Conservation (phyloP, 768 basidiomycete genomes). For the Suillus variegatus region DNA sequence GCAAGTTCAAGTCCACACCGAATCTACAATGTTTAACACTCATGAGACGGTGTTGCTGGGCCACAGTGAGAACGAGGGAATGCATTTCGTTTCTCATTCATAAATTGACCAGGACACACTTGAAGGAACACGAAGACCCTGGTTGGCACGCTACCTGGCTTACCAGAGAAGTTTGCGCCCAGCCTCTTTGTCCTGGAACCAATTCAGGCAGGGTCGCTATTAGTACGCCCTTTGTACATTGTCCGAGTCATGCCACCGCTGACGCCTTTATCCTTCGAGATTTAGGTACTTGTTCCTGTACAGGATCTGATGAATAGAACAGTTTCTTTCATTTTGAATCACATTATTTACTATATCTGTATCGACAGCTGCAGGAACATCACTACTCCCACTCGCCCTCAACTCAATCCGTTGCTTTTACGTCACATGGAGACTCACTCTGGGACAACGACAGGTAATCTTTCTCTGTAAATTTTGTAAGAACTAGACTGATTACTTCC, state of each 20-base stretch:
- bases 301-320: background rate
- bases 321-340: background rate
- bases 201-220: background rate
- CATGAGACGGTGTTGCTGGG: background rate
- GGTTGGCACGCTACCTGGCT: background rate
- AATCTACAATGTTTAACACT: no score
- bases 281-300: background rate
- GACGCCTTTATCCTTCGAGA: background rate
- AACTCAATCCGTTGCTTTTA: background rate
- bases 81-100: background rate
- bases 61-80: background rate
- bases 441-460: background rate
- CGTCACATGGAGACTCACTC: background rate
- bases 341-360: no score
- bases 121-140: background rate
- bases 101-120: background rate
- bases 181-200: background rate
- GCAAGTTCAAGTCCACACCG: no score
- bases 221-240: background rate
- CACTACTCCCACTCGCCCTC: no score
- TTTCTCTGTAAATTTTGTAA: background rate
- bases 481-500: background rate
- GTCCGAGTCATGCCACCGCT: background rate
- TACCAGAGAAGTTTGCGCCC: background rate
- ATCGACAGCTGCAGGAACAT: no score